A percentile compares a stretch with the other conserved stretches of the same genome.
phyloP scores from a whole-genome alignment of 345 rosid species.

The Chamaenerion angustifolium region DNA sequence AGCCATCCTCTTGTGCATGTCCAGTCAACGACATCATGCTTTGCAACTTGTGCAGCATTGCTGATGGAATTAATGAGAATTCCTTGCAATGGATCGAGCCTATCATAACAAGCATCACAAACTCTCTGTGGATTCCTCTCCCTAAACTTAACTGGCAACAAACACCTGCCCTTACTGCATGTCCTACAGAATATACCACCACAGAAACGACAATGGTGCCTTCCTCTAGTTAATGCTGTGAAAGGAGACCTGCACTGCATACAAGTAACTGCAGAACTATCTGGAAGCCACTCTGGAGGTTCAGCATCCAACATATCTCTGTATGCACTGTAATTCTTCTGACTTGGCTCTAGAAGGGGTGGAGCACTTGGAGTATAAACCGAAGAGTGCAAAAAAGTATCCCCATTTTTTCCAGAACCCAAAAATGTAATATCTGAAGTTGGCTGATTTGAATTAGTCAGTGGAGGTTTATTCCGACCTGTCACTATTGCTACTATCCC shows the following conservation, averaged over 20 bases:
- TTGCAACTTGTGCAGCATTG: slow-evolving; percentile 85
- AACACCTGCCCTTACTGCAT: slow-evolving; percentile 76
- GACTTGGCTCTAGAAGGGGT: slow-evolving; percentile 58
- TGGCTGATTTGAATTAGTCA: slow-evolving; percentile 17
- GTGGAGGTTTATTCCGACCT: slow-evolving; percentile 38
- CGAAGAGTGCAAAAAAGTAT: slow-evolving; percentile 62
- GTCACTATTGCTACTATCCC: slow-evolving; percentile 77
- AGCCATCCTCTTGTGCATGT: slow-evolving; percentile 87
- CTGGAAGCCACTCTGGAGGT: slow-evolving; percentile 93
- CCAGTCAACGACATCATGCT: slow-evolving; percentile 93
- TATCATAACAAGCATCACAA: slow-evolving; percentile 86
- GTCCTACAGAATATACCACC: slow-evolving; percentile 83
- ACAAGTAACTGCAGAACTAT: slow-evolving; percentile 62
- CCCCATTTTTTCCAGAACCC: slow-evolving; percentile 62
- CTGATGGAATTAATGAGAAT: slow-evolving; percentile 67
- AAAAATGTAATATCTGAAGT: slow-evolving; percentile 69
- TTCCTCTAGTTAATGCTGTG: slow-evolving; percentile 71
- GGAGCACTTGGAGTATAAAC: slow-evolving; percentile 97
- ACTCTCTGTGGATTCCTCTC: slow-evolving; percentile 90
- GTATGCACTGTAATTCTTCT: slow-evolving; percentile 39
- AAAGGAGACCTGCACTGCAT: slow-evolving; percentile 77
- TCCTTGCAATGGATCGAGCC: slow-evolving; percentile 87
- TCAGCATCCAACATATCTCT: slow-evolving; percentile 76
- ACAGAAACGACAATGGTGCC: slow-evolving; percentile 96
- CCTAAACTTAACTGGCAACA: slow-evolving; percentile 70